Percentiles rank a stretch among this genome's conserved stretches.
These are phyloP conservation scores for carrot (Daucus carota) DNA, from an alignment of 129 eudicot genomes.

Conservation along the genomic window DH1_v3.0 NC_030386.2:34002501-34003000, in stretches of 20 bases:
- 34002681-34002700: slow-evolving; percentile 44
- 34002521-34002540: slow-evolving; percentile 44
- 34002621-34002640: slow-evolving; percentile 71
- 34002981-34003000: slow-evolving; percentile 56
- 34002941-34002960: slow-evolving; percentile 44
- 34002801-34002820: slow-evolving; percentile 61
- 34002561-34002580: slow-evolving; percentile 68
- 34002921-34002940: slow-evolving; percentile 29
- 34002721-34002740: slow-evolving; percentile 30
- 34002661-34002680: slow-evolving; percentile 65
- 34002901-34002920: slow-evolving; percentile 63
- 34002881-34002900: slow-evolving; percentile 70
- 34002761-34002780: slow-evolving; percentile 74
- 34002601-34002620: slow-evolving; percentile 48
- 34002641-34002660: slow-evolving; percentile 69
- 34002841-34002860: slow-evolving; percentile 42
- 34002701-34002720: slow-evolving; percentile 36
- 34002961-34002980: slow-evolving; percentile 37
- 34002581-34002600: slow-evolving; percentile 61
- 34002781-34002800: slow-evolving; percentile 59
- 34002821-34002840: slow-evolving; percentile 31
- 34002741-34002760: slow-evolving; percentile 58
- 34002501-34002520: slow-evolving; percentile 37
- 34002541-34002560: slow-evolving; percentile 55
- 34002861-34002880: slow-evolving; percentile 50